phyloP scores from a whole-genome alignment of 176 grass and related monocot genomes.

The Musa itinerans region DNA sequence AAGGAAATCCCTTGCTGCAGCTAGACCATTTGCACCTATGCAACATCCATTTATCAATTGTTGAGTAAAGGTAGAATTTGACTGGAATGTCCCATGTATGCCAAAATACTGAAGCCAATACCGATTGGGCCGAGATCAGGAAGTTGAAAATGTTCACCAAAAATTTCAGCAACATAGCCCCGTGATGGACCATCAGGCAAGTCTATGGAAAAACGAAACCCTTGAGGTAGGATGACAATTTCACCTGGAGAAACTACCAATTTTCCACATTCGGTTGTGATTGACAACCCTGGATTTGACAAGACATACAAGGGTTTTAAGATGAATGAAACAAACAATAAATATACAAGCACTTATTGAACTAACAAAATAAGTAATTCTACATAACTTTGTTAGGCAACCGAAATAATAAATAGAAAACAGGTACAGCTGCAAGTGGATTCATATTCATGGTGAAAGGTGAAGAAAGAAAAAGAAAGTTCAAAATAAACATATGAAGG shows the following conservation, averaged over 20 bases:
- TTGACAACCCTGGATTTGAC: constrained; percentile 64
- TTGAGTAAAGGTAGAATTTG: not conserved
- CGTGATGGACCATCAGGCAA: constrained; percentile 73
- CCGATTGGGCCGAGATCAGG: constrained; percentile 91
- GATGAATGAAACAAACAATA: not conserved
- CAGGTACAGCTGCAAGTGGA: not conserved
- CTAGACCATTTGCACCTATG: constrained; percentile 84
- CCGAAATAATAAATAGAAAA: not conserved
- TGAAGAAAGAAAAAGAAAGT: no score
- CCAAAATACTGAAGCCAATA: constrained; percentile 11
- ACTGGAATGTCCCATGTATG: not conserved
- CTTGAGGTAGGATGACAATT: constrained; percentile 85
- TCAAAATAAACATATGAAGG: no score
- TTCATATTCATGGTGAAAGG: no score
- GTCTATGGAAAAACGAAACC: constrained; percentile 67
- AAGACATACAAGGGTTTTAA: constrained; percentile 22
- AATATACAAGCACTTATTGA: not conserved
- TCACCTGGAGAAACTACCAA: constrained; percentile 66
- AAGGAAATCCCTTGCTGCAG: constrained; percentile 76
- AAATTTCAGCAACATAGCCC: constrained; percentile 85
- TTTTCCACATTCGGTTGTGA: constrained; percentile 87
- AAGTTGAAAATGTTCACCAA: constrained; percentile 83
- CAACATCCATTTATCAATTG: not conserved
- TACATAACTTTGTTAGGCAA: not conserved
- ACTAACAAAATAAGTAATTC: not conserved